Evolutionary conservation across 2,329 filamentous ascomycete species (phyloP).

Genomic region (Penicillium sp.): DNA sequence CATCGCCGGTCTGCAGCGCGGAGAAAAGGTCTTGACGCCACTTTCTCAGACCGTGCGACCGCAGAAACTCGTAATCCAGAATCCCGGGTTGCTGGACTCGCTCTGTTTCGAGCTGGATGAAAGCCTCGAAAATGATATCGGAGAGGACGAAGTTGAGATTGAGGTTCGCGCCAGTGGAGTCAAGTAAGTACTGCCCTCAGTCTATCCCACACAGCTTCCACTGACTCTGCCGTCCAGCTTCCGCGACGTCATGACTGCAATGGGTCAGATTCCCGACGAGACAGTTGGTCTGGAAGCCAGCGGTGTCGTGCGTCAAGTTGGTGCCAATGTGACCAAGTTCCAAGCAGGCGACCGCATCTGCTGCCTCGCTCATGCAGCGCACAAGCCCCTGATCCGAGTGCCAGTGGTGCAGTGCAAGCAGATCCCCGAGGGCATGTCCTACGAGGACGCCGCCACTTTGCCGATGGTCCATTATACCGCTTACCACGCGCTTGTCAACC

Average conservation of each 20-base stretch:
- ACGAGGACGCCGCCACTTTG: not conserved
- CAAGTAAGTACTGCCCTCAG: not conserved
- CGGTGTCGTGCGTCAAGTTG: not conserved
- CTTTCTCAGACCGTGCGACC: not conserved
- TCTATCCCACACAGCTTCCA: not conserved
- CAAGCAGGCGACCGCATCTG: not conserved
- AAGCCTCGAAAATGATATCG: not conserved
- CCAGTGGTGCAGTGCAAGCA: not conserved
- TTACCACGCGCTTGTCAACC: conserved; percentile 21
- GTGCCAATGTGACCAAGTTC: not conserved
- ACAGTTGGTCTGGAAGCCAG: not conserved
- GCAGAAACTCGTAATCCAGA: not conserved
- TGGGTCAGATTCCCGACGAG: not conserved
- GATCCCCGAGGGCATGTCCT: not conserved
- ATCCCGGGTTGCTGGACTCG: not conserved
- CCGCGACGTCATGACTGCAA: conserved; percentile 11
- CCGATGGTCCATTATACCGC: conserved; percentile 22
- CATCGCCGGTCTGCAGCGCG: not conserved
- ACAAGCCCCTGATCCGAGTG: not conserved
- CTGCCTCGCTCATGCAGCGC: not conserved
- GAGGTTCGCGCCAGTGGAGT: not conserved
- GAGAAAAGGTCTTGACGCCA: not conserved
- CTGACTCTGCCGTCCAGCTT: not conserved
- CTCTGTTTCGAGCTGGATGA: not conserved
- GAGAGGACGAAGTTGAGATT: not conserved